Evolutionary conservation across 345 rosid species (phyloP).

Genomic region (Lepidium africanum): DNA sequence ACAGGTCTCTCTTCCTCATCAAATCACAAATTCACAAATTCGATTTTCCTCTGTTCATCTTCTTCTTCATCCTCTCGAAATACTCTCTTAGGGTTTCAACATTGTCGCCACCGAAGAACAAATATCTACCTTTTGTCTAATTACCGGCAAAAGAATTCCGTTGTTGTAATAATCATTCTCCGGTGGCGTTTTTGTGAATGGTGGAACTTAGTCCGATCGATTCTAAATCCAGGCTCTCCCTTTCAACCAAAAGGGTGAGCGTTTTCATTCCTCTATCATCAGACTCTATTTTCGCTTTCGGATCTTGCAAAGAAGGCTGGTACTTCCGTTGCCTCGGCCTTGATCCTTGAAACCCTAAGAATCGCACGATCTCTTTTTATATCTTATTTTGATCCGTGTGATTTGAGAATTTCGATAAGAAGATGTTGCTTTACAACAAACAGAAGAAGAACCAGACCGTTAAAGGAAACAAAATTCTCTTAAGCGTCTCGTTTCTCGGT

Average conservation of each 20-base stretch:
- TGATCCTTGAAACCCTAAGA: conserved; percentile 53
- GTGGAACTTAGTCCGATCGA: conserved; percentile 57
- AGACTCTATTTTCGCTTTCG: conserved; percentile 62
- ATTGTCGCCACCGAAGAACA: neutral
- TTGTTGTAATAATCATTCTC: neutral
- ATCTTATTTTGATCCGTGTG: neutral
- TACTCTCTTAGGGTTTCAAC: too few species aligned
- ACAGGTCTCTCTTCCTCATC: too few species aligned
- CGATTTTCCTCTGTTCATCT: too few species aligned
- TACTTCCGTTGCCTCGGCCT: conserved; percentile 93
- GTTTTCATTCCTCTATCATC: conserved; percentile 29
- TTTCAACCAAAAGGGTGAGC: conserved; percentile 70
- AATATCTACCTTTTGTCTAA: neutral
- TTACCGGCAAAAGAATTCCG: neutral
- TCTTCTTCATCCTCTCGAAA: too few species aligned
- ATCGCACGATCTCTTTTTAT: neutral
- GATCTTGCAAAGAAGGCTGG: conserved; percentile 98
- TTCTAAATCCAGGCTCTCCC: conserved; percentile 64
- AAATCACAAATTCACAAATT: too few species aligned
- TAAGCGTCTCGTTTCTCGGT: conserved; percentile 74
- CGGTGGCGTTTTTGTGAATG: conserved; percentile 68
- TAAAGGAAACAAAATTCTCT: conserved; percentile 63
- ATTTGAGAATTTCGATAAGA: neutral
- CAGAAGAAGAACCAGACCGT: conserved; percentile 53
- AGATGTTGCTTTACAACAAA: conserved; percentile 64